These are phyloP conservation scores for Monilinia fructicola DNA, from an alignment of 2,329 filamentous ascomycete species.

Conservation along the genomic window DNA sequence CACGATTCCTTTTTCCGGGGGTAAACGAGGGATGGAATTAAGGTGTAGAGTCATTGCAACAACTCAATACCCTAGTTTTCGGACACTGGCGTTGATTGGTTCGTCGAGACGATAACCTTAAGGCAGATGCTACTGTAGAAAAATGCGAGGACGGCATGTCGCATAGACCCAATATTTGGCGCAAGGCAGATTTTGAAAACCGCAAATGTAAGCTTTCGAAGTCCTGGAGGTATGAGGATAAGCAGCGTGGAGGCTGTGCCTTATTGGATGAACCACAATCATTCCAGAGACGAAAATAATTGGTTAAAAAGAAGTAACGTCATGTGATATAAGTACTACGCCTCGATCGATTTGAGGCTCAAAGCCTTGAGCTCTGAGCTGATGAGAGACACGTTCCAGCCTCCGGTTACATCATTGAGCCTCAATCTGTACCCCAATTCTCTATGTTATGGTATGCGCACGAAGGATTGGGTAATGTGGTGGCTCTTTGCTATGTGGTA, in stretches of 20 bases:
- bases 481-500: background rate
- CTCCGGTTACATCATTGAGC: constrained; percentile 1
- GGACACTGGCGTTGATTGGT: background rate
- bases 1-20: background rate
- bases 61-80: background rate
- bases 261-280: constrained; percentile 10
- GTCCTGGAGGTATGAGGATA: background rate
- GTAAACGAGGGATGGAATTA: background rate
- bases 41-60: constrained; percentile 20
- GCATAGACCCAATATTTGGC: background rate
- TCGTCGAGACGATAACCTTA: constrained; percentile 1
- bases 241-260: constrained; percentile 8
- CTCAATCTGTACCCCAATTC: background rate
- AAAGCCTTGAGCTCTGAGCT: background rate
- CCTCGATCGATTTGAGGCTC: constrained; percentile 12
- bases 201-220: background rate
- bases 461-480: background rate
- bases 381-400: background rate
- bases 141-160: constrained; percentile 6
- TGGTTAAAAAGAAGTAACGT: background rate
- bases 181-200: constrained; percentile 1
- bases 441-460: background rate
- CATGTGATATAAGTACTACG: constrained; percentile 13
- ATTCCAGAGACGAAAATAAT: background rate
- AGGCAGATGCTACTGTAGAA: background rate